phyloP scores from a whole-genome alignment of 257 asterid species.

The Forsythia viridissima region DNA sequence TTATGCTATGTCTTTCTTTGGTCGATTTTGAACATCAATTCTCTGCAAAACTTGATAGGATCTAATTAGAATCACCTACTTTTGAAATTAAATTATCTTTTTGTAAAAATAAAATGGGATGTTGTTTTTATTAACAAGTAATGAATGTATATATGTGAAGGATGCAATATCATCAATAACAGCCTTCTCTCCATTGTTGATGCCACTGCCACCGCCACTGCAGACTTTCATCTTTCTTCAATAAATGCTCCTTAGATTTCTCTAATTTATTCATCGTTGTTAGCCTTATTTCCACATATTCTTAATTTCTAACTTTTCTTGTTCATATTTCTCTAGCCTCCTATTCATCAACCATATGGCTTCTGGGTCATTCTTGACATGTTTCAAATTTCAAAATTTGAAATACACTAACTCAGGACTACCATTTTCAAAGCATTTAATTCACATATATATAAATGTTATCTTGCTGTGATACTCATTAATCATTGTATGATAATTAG shows the following conservation, averaged over 20 bases:
- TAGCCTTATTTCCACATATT: constrained; percentile 40
- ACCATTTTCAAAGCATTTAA: constrained; percentile 28
- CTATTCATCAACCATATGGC: no score
- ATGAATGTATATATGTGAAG: no score
- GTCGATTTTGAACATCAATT: no score
- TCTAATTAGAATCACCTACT: no score
- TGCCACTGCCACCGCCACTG: not conserved
- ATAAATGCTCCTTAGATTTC: constrained; percentile 23
- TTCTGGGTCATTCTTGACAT: not conserved
- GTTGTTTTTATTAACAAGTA: no score
- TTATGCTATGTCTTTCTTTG: no score
- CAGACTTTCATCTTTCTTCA: constrained; percentile 11
- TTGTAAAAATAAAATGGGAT: no score
- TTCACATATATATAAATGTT: not conserved
- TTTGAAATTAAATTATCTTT: no score
- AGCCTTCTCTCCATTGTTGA: not conserved
- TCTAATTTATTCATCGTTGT: constrained; percentile 24
- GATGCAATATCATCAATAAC: no score
- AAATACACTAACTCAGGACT: not conserved
- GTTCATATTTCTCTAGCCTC: not conserved
- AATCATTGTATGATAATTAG: not conserved
- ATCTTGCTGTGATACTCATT: not conserved
- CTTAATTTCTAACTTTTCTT: not conserved
- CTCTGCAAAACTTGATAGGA: no score
- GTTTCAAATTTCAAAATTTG: constrained; percentile 7